Base-by-base conservation (phyloP, 768 basidiomycete genomes). In the Collybia sordida region DNA sequence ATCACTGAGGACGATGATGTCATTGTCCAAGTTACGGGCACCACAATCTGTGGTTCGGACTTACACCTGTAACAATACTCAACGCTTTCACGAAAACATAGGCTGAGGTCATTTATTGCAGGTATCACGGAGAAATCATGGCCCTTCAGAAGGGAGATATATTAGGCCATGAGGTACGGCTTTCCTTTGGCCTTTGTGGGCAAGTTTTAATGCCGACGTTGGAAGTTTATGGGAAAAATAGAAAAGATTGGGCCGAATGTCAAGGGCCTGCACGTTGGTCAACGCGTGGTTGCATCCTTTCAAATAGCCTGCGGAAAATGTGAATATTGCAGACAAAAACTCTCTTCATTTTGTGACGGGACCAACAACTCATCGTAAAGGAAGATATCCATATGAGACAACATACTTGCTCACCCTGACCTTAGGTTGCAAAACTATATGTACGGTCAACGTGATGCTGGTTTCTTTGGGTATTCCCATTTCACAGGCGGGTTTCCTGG, bases 271-370 rank as follows among this genome's bases (percentile, higher is more conserved):
- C 67, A 76, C 24, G 55, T 71, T 11, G 89, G 88, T 17, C 81
- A 90, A 58, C 79, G 87, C 19, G 88, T 90, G 47, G 88, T 90
- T n/a, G 78, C 81, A 0, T 83, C 82, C 2, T 90, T 90, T 80
- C 86, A 89, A 60, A 82, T 86, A 45, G 85, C 86, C 0, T 90
- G 88, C 57, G 86, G 88, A 2, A 74, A 78, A 42, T 89, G 88
- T 66, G 64, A 74, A 39, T 90, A 80, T 66, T 91, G 89, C 78
- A 68, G 88, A 65, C 65, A 89, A 64, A 87, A 86, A 57, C 71
- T 86, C 0, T 85, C 84, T 0, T 84, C 83, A 1, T 81, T 88
- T 63, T 92, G 89, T 62, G 83, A 89, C 50, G 66, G 72, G n/a
- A 90, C 86, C 7, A 88, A 88, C 65, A 74, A 77, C 43, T 83